Percentiles rank a stretch among this genome's conserved stretches.
phyloP scores from a whole-genome alignment of 2,329 filamentous ascomycete genomes.

The Sporothrix curviconia region DNA sequence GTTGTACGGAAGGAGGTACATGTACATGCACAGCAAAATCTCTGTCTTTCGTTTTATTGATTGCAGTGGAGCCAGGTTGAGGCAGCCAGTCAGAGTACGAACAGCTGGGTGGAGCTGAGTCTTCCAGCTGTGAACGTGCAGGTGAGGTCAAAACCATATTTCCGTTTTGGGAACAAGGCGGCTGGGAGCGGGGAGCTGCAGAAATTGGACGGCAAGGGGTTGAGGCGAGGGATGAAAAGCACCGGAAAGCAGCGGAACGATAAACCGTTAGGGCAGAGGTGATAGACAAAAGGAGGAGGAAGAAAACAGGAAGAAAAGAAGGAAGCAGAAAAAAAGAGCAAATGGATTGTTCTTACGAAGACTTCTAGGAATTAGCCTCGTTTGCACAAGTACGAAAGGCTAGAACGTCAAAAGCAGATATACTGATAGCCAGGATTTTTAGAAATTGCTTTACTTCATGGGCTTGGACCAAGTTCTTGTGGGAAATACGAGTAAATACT shows the following conservation, averaged over 20 bases:
- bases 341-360: background rate
- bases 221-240: too few relatives aligned
- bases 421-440: too few relatives aligned
- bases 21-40: background rate
- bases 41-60: too few relatives aligned
- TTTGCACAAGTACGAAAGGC: background rate
- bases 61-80: background rate
- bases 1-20: background rate
- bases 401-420: background rate
- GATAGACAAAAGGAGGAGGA: background rate
- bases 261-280: too few relatives aligned
- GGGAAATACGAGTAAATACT: too few relatives aligned
- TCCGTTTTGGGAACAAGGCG: background rate
- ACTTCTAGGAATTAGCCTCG: too few relatives aligned
- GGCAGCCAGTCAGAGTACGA: background rate
- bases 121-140: slow-evolving; percentile 9
- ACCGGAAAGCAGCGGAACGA: background rate
- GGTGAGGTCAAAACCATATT: background rate
- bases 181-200: slow-evolving; percentile 5
- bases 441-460: too few relatives aligned
- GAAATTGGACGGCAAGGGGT: background rate
- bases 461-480: too few relatives aligned
- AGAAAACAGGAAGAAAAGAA: background rate
- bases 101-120: background rate
- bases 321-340: background rate